Conservation (phyloP, 306 rosid genomes). For the Castanea sativa region DNA sequence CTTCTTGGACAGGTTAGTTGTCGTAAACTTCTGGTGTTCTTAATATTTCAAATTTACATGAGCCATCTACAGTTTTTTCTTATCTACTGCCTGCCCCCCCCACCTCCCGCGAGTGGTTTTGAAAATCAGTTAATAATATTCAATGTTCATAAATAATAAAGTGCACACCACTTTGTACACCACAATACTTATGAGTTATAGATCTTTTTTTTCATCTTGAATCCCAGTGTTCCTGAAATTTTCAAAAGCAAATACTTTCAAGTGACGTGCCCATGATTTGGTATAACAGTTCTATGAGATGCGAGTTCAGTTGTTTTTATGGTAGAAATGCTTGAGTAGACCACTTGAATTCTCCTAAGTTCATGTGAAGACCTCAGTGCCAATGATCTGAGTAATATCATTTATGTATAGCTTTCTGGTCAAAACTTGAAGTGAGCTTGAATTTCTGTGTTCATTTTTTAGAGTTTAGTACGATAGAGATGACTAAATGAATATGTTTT, state of each 20-base stretch:
- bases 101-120: conserved; percentile 27
- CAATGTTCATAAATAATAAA: background rate
- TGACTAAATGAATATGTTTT: too few species aligned
- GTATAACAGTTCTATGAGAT: conserved; percentile 45
- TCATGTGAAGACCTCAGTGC: too few species aligned
- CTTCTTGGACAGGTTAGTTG: conserved; percentile 95
- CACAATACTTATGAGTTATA: background rate
- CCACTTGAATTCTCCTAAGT: too few species aligned
- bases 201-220: conserved; percentile 42
- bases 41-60: background rate
- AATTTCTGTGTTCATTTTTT: too few species aligned
- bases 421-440: too few species aligned
- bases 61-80: conserved; percentile 20
- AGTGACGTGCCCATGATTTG: conserved; percentile 36
- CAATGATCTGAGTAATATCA: too few species aligned
- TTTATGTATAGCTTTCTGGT: too few species aligned
- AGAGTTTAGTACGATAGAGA: too few species aligned
- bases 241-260: conserved; percentile 31
- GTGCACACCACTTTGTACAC: background rate
- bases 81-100: background rate
- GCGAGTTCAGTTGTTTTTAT: conserved; percentile 15
- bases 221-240: conserved; percentile 44
- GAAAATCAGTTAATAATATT: conserved; percentile 24
- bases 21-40: background rate
- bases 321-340: background rate